Evolutionary conservation across 2,329 filamentous ascomycete species (phyloP).

Genomic region (Fusarium austroafricanum): DNA sequence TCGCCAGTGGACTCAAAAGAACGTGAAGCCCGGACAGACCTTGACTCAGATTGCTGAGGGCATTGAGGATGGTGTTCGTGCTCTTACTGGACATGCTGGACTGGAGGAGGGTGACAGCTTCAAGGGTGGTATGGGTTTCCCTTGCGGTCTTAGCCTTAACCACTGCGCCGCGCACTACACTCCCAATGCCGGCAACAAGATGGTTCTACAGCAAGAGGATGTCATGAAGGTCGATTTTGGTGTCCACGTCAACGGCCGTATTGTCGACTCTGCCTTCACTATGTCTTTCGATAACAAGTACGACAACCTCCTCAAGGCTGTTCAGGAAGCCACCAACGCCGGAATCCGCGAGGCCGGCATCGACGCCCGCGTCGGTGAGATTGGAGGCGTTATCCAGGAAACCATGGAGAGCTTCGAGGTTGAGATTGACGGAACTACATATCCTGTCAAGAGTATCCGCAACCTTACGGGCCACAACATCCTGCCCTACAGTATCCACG

Average conservation of each 20-base stretch:
- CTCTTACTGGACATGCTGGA: constrained; percentile 80
- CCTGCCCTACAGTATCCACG: constrained; percentile 88
- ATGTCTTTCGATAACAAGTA: constrained; percentile 80
- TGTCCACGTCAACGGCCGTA: constrained; percentile 82
- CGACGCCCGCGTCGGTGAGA: constrained; percentile 87
- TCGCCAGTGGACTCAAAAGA: constrained; percentile 83
- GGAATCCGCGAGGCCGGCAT: constrained; percentile 89
- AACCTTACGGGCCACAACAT: constrained; percentile 94
- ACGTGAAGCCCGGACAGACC: constrained; percentile 82
- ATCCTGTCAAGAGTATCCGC: constrained; percentile 85
- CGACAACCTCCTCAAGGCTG: constrained; percentile 78
- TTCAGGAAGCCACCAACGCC: constrained; percentile 83
- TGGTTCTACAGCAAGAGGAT: constrained; percentile 76
- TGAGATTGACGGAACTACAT: constrained; percentile 80
- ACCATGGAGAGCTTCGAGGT: constrained; percentile 94
- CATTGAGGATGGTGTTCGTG: constrained; percentile 86
- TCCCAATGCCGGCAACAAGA: constrained; percentile 87
- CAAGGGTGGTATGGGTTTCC: constrained; percentile 86
- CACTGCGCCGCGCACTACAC: constrained; percentile 89
- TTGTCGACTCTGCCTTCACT: constrained; percentile 85
- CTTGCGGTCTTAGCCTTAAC: constrained; percentile 85
- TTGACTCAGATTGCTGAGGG: constrained; percentile 86
- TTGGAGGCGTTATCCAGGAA: constrained; percentile 86
- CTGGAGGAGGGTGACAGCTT: constrained; percentile 82
- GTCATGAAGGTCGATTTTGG: constrained; percentile 88